Percentiles rank a stretch among this genome's conserved stretches.
Evolutionary conservation across 495 filamentous ascomycete genomes (phyloP).

Genomic region (Melanomma pulvis-pyrius): DNA sequence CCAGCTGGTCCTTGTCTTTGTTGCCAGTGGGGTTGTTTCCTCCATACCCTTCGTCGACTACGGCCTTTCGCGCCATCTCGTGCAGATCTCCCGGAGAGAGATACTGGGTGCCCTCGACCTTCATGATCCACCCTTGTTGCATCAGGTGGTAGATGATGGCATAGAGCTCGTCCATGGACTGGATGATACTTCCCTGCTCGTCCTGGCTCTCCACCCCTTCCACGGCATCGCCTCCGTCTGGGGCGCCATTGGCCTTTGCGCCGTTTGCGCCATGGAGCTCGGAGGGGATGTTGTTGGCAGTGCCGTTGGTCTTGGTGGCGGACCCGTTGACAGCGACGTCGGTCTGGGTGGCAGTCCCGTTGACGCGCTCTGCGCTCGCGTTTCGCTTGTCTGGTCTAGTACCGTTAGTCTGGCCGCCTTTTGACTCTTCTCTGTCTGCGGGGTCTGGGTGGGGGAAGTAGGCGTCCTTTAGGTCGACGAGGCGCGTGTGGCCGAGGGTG

Average conservation of each 20-base stretch:
- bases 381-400: not conserved
- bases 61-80: constrained; percentile 2
- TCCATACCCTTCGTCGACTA: not conserved
- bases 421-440: constrained; percentile 22
- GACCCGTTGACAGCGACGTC: constrained; percentile 11
- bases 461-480: constrained; percentile 65
- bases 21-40: constrained; percentile 9
- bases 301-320: constrained; percentile 11
- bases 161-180: constrained; percentile 15
- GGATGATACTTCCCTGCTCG: constrained; percentile 6
- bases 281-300: not conserved
- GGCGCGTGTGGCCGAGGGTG: constrained; percentile 72
- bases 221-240: not conserved
- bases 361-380: not conserved
- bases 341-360: not conserved
- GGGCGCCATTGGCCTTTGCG: not conserved
- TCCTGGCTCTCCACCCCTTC: not conserved
- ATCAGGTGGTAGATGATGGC: constrained; percentile 18
- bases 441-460: constrained; percentile 37
- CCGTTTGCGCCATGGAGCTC: constrained; percentile 8
- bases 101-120: constrained; percentile 9
- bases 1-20: constrained; percentile 8
- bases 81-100: constrained; percentile 25
- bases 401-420: constrained; percentile 11
- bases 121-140: constrained; percentile 22